phyloP scores from a whole-genome alignment of 1,139 yeast genomes.

The Blastobotrys malaysiensis region DNA sequence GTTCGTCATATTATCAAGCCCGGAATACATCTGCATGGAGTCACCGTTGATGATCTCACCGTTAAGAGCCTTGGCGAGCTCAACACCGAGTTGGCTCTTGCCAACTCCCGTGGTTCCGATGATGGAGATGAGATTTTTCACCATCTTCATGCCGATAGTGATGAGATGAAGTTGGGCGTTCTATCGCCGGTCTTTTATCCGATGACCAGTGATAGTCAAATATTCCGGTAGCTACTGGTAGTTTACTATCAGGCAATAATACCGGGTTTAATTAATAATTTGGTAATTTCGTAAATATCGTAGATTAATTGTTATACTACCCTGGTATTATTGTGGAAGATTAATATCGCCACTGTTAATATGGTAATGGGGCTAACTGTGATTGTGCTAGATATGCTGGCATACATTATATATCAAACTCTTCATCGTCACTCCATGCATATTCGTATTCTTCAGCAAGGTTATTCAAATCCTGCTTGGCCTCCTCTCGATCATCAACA shows the following conservation, averaged over 20 bases:
- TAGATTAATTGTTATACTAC: too few relatives aligned
- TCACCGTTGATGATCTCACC: constrained; percentile 96
- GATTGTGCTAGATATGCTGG: too few relatives aligned
- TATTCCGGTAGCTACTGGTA: too few relatives aligned
- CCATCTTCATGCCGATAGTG: constrained; percentile 3
- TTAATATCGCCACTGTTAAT: too few relatives aligned
- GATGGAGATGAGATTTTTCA: constrained; percentile 48
- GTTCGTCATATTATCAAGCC: constrained; percentile 74
- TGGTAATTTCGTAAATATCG: too few relatives aligned
- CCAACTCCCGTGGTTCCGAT: constrained; percentile 99
- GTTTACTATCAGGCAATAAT: too few relatives aligned
- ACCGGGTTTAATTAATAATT: too few relatives aligned
- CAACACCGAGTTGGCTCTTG: constrained; percentile 80
- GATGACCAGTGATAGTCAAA: neutral
- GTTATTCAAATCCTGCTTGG: constrained; percentile 50
- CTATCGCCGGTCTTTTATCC: neutral
- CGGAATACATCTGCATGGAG: constrained; percentile 89
- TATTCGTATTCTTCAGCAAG: constrained; percentile 50
- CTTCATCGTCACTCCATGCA: constrained; percentile 47
- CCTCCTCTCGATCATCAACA: constrained; percentile 55
- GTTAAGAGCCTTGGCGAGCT: constrained; percentile 65
- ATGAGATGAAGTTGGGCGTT: neutral
- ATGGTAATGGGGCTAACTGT: too few relatives aligned
- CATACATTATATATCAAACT: constrained; percentile 1
- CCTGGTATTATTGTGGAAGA: too few relatives aligned